Evolutionary conservation across 441 rosid genomes (phyloP), one percentile per base, ranked within the genome.

Genomic region (Erodium trifolium): DNA sequence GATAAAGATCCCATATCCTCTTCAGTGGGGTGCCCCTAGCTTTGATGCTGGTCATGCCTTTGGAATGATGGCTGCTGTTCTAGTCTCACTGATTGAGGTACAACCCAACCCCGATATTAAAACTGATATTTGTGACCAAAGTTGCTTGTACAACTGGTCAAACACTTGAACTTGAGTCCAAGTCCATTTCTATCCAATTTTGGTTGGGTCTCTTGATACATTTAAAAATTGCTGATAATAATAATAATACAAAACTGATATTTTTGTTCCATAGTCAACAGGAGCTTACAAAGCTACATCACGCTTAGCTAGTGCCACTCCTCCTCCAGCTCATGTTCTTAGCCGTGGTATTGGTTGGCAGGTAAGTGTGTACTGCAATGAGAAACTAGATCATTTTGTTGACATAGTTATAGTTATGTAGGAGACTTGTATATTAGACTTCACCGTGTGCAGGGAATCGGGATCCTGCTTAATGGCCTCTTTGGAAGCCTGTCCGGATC

Each of bases 241-340:
- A 23, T 23, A 23, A 23, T 23, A 23, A 23, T 23, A 23, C 27
- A 23, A 23, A 23, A 23, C 27, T 68, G 73, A 6, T 8, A 11
- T n/a, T n/a, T 53, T 14, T 10, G 7, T 23, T 23, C 27, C 27
- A 67, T 82, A 92, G 99, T 92, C 99, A 49, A 92, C 97, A 13
- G 99, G 92, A 82, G 95, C 95, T 75, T 95, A 92, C 84, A 92
- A 95, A 81, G 96, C 99, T 62, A 97, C 99, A 43, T 85, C 99
- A 0, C 86, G 98, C 17, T 80, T 95, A 11, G 97, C 98, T 0
- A 95, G 99, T 64, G 98, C 99, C 29, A 95, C 99, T 0, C 99
- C 99, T 9, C 99, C 99, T 76, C 99, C 98, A 8, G 93, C 99
- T 71, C 95, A 90, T 78, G 90, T 95, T 51, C 98, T 95, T 79